phyloP scores from a whole-genome alignment of 176 grass and related monocot species.

The Juncus inflexus region DNA sequence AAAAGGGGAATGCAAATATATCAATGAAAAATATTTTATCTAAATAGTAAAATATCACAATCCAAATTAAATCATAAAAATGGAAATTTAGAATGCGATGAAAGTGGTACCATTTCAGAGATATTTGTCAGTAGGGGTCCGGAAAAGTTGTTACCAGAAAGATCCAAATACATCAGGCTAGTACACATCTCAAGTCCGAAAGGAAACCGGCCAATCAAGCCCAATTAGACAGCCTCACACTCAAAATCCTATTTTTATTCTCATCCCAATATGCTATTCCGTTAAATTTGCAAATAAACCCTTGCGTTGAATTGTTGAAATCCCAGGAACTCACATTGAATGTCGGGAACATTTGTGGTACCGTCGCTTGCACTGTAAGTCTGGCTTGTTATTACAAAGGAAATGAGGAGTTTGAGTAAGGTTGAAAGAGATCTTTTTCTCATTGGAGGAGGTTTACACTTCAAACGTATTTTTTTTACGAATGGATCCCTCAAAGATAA shows the following conservation, averaged over 20 bases:
- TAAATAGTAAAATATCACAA: too few species aligned
- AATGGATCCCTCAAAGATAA: too few species aligned
- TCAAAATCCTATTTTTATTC: constrained; percentile 63
- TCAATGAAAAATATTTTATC: too few species aligned
- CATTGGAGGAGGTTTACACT: background rate
- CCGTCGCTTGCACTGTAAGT: background rate
- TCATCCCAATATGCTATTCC: constrained; percentile 85
- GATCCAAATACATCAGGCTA: constrained; percentile 66
- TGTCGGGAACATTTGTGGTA: constrained; percentile 22
- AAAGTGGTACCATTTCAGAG: constrained; percentile 10
- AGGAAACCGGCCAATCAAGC: constrained; percentile 63
- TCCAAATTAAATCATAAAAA: too few species aligned
- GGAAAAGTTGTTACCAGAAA: constrained; percentile 56
- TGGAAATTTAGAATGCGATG: background rate
- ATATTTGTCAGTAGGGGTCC: constrained; percentile 63
- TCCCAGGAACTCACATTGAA: constrained; percentile 58
- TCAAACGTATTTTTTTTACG: too few species aligned
- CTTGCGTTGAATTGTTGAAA: constrained; percentile 25
- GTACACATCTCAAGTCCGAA: constrained; percentile 51
- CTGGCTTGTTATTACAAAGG: constrained; percentile 5
- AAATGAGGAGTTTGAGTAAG: background rate
- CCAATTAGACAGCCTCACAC: constrained; percentile 60
- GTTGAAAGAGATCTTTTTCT: background rate
- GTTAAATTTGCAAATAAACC: constrained; percentile 53
- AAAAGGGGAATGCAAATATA: background rate